Conservation (phyloP, 345 rosid species). For the Balakata baccata region DNA sequence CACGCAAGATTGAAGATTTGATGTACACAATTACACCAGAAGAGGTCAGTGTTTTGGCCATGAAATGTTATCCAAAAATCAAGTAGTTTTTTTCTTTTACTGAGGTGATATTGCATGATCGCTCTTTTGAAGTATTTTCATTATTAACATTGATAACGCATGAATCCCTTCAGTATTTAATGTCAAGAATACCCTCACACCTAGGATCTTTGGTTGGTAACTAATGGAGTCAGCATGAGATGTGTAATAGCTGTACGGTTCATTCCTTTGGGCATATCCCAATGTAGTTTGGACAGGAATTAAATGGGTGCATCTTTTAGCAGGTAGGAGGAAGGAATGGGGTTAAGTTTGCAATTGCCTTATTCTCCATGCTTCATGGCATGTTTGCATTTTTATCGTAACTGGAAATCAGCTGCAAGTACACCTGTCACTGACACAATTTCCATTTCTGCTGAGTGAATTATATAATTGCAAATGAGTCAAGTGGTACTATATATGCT, state of each 20-base stretch:
- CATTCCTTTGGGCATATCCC: background rate
- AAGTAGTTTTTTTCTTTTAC: background rate
- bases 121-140: background rate
- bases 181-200: background rate
- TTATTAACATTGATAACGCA: background rate
- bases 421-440: background rate
- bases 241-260: background rate
- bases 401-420: background rate
- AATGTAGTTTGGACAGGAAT: background rate
- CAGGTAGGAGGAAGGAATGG: background rate
- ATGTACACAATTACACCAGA: conserved; percentile 94
- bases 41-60: conserved; percentile 56
- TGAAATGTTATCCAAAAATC: conserved; percentile 2
- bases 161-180: background rate
- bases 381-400: background rate
- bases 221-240: background rate
- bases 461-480: background rate
- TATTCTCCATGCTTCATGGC: background rate
- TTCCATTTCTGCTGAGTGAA: background rate
- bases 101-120: background rate
- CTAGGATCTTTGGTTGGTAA: background rate
- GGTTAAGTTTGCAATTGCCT: background rate
- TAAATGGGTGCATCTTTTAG: background rate
- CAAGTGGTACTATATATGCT: background rate
- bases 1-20: conserved; percentile 81